Conservation (phyloP, 1,284 basidiomycete genomes). For the Golubevia pallescens region DNA sequence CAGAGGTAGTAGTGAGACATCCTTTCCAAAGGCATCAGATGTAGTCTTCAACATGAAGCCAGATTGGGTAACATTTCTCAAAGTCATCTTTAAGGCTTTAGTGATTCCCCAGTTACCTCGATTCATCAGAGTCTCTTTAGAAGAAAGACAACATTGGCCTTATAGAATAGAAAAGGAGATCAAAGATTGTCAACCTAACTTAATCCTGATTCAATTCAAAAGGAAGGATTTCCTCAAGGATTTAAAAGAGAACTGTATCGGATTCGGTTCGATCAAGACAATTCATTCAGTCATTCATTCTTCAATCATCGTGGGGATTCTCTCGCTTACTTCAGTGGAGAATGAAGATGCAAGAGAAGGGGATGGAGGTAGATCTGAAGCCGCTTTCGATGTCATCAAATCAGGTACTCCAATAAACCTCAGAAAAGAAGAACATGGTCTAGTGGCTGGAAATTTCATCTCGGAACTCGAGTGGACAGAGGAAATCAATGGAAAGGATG, state of each 20-base stretch:
- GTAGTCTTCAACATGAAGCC: no score
- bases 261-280: neutral
- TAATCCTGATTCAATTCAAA: no score
- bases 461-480: neutral
- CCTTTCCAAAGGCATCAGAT: no score
- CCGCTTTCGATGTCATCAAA: neutral
- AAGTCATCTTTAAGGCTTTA: no score
- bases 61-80: no score
- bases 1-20: no score
- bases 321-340: neutral
- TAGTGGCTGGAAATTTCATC: neutral
- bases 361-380: neutral
- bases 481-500: neutral
- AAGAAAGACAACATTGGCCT: no score
- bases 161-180: no score
- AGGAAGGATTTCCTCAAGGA: no score
- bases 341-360: neutral
- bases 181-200: no score
- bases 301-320: neutral
- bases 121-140: no score
- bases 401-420: neutral
- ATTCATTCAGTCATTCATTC: neutral
- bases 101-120: no score
- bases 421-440: neutral
- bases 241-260: neutral